These are phyloP conservation scores for Curvularia hawaiiensis DNA, from an alignment of 2,329 filamentous ascomycete species.

Conservation along the genomic window DNA sequence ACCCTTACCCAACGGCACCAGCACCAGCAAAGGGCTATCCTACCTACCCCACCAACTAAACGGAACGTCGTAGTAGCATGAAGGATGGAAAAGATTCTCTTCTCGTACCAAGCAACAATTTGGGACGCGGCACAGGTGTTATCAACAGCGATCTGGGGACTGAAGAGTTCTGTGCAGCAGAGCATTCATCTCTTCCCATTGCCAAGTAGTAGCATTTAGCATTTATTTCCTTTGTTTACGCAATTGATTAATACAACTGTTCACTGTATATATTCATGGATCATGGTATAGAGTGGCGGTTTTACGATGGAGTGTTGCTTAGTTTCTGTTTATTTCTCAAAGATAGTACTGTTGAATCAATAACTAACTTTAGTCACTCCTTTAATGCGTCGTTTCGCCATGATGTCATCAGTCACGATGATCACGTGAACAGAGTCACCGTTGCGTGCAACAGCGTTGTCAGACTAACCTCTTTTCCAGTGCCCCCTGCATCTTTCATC, in stretches of 20 bases:
- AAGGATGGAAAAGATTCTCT: conserved; percentile 4
- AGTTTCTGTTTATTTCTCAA: neutral
- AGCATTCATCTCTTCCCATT: conserved; percentile 23
- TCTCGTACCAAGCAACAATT: conserved; percentile 11
- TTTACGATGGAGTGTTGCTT: neutral
- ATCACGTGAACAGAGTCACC: no score
- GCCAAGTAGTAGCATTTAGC: conserved; percentile 32
- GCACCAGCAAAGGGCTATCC: neutral
- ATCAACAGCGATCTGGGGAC: conserved; percentile 3
- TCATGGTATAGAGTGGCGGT: conserved; percentile 7
- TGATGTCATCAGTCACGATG: neutral
- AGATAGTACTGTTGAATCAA: conserved; percentile 5
- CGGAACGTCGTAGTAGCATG: conserved; percentile 1
- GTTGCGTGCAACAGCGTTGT: no score
- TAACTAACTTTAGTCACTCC: conserved; percentile 15
- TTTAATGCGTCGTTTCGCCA: conserved; percentile 3
- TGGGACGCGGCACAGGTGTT: conserved; percentile 14
- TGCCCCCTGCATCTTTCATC: neutral
- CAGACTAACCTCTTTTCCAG: neutral
- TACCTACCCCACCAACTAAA: conserved; percentile 14
- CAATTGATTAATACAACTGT: conserved; percentile 11
- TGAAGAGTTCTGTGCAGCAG: conserved; percentile 4
- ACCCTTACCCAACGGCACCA: neutral
- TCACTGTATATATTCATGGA: conserved; percentile 20
- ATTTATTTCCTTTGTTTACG: conserved; percentile 1